Conservation (phyloP, 83 land plant genomes). For the Diphasiastrum complanatum region DNA sequence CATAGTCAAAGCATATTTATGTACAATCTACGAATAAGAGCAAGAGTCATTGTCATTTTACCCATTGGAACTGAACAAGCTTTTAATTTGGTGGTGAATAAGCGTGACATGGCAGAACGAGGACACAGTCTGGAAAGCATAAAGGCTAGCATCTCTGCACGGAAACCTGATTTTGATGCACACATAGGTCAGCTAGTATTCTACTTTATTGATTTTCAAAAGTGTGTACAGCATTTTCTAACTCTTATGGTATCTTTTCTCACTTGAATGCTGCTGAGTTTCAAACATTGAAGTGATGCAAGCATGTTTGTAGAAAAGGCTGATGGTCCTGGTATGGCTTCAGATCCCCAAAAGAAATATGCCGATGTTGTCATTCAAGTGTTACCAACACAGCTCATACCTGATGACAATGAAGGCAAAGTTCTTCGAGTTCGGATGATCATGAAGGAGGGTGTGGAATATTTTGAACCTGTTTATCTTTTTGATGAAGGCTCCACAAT, state of each 20-base stretch:
- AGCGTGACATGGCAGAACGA: constrained; percentile 98
- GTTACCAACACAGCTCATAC: constrained; percentile 80
- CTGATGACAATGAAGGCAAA: constrained; percentile 88
- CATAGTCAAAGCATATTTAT: too few species aligned
- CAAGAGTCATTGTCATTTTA: too few species aligned
- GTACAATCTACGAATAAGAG: too few species aligned
- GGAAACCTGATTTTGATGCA: constrained; percentile 97
- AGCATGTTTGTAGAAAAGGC: too few species aligned
- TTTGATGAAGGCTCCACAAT: constrained; percentile 94
- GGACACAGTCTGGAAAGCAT: constrained; percentile 96
- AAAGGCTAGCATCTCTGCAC: constrained; percentile 88
- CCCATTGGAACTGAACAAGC: too few species aligned
- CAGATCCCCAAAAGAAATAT: constrained; percentile 93
- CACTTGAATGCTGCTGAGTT: constrained; percentile 1
- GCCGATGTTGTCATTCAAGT: constrained; percentile 92
- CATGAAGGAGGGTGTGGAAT: constrained; percentile 80
- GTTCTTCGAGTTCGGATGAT: constrained; percentile 71
- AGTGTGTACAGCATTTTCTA: too few species aligned
- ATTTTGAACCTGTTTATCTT: constrained; percentile 82
- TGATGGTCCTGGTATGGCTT: too few species aligned
- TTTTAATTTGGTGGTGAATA: too few species aligned
- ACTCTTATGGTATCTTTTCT: neutral
- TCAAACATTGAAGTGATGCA: neutral
- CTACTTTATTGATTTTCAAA: too few species aligned
- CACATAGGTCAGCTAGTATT: constrained; percentile 56